Base-by-base conservation (phyloP, 106 monocot genomes). In the Iris macrosiphon region DNA sequence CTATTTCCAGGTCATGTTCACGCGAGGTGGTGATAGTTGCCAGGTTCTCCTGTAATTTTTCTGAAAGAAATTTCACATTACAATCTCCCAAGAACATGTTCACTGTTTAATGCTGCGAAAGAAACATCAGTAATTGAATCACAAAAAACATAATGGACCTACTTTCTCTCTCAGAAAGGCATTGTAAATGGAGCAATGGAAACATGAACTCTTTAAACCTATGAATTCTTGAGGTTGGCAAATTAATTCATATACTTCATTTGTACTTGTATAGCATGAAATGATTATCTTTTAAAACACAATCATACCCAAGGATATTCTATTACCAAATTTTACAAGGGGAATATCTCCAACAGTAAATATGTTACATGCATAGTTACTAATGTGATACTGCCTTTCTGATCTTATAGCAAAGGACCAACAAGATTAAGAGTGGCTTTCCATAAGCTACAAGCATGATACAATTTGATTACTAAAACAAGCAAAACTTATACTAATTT, bases 141-240 rank as follows among this genome's bases (percentile, higher is more conserved):
- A 32, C 19, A 9, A 53, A 31, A n/a, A n/a, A n/a, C n/a, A 53
- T 53, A 53, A 33, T 53, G 31, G n/a, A n/a, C n/a, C 52, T 32
- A 32, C 10, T 35, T 35, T 4, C 34, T 10, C 34, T 53, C 3
- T 13, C 17, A 33, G 8, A 31, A 53, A 52, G 52, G 52, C 16
- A 53, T 33, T 32, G 33, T 32, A 53, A 53, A 10, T 33, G 20
- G n/a, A 50, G 1, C n/a, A 11, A 3, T 3, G 11, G 25, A 7
- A 26, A 27, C 26, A 4, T 48, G 48, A 48, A 48, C 4, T 29
- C 7, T 26, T 30, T 50, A 4, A 4, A 50, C 3, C 18, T 48
- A 50, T 50, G 50, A 18, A 29, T 28, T 50, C n/a, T 29, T 28
- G 6, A 15, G 6, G 4, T 7, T 14, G 21, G n/a, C 14, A 50